These are phyloP conservation scores for Ramularia collo-cygni DNA, from an alignment of 2,329 filamentous ascomycete species.

Conservation along the genomic window DNA sequence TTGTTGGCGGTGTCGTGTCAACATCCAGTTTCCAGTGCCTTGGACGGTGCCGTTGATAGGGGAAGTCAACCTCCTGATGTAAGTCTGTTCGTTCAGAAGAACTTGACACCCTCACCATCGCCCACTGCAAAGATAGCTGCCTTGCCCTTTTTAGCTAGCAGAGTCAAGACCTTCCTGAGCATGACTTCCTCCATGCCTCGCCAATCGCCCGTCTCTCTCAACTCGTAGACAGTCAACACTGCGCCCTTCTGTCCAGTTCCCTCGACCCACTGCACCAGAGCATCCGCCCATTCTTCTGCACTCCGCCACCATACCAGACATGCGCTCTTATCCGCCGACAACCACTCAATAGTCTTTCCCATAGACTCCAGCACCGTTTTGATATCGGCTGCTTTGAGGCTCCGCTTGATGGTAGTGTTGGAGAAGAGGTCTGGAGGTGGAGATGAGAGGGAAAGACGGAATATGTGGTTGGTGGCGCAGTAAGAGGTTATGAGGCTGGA, in stretches of 20 bases:
- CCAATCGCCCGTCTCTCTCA: slow-evolving; percentile 68
- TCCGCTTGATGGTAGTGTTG: slow-evolving; percentile 38
- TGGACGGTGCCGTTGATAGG: too few relatives aligned
- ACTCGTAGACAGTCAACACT: slow-evolving; percentile 88
- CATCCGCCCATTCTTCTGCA: slow-evolving; percentile 81
- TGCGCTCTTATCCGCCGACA: slow-evolving; percentile 46
- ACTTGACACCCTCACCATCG: slow-evolving; percentile 88
- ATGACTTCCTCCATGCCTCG: slow-evolving; percentile 66
- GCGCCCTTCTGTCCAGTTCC: slow-evolving; percentile 80
- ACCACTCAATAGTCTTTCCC: slow-evolving; percentile 53
- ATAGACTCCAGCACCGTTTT: slow-evolving; percentile 52
- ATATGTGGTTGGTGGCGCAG: slow-evolving; percentile 70
- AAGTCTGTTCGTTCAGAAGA: slow-evolving; percentile 58
- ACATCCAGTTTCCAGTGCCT: too few relatives aligned
- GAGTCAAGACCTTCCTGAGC: slow-evolving; percentile 67
- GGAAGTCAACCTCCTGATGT: too few relatives aligned
- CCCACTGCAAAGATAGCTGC: slow-evolving; percentile 90
- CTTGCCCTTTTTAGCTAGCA: slow-evolving; percentile 83
- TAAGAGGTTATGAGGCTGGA: slow-evolving; percentile 76
- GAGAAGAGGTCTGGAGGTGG: slow-evolving; percentile 45
- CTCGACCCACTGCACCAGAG: slow-evolving; percentile 73
- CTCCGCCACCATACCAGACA: slow-evolving; percentile 79
- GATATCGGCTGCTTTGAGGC: slow-evolving; percentile 47
- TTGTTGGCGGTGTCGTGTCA: too few relatives aligned
- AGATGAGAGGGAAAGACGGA: slow-evolving; percentile 61